phyloP scores from a whole-genome alignment of 2,329 filamentous ascomycete species.

The Aspergillus piperis region DNA sequence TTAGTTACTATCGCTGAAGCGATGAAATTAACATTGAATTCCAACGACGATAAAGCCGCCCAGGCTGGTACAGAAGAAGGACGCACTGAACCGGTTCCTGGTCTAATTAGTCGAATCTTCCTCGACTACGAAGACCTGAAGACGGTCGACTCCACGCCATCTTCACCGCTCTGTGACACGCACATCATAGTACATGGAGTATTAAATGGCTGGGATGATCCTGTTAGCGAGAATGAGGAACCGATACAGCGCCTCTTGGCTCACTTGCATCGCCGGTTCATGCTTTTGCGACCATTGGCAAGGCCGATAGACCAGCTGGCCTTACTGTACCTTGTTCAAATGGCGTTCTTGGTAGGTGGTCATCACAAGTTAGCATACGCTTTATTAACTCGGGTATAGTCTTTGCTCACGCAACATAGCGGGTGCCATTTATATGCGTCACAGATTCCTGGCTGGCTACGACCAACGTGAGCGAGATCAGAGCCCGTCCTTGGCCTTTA shows the following conservation, averaged over 20 bases:
- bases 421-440: background rate
- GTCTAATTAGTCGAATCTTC: background rate
- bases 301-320: background rate
- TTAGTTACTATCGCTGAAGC: background rate
- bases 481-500: background rate
- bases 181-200: background rate
- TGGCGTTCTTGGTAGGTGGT: background rate
- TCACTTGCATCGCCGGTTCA: background rate
- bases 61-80: background rate
- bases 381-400: background rate
- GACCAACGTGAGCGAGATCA: background rate
- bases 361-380: background rate
- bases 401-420: background rate
- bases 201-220: background rate
- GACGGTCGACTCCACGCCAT: background rate
- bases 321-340: background rate
- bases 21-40: background rate
- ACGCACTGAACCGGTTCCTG: background rate
- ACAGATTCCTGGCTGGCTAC: background rate
- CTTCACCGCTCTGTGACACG: background rate
- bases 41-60: background rate
- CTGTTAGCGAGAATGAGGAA: background rate
- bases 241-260: background rate
- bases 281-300: background rate
- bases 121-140: background rate